Conservation (phyloP, 164 flowering plant species). For the Dillenia suffruticosa region DNA sequence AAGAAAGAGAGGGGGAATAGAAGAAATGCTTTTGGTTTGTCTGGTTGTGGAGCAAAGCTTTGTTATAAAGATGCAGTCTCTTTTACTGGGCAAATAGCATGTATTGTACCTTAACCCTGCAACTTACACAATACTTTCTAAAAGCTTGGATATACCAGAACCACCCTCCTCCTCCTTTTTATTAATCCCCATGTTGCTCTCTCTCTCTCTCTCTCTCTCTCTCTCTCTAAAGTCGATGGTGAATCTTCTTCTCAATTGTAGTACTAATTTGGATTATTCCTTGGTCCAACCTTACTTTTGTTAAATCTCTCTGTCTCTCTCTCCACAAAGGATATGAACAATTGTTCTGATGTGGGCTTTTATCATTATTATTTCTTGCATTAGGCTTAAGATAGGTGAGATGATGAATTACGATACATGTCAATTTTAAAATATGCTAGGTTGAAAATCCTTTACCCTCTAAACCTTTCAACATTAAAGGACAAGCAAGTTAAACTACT, state of each 20-base stretch:
- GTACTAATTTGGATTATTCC: no score
- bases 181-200: conserved; percentile 37
- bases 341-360: no score
- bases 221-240: neutral
- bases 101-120: conserved; percentile 53
- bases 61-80: conserved; percentile 28
- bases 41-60: conserved; percentile 35
- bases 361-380: no score
- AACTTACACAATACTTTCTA: conserved; percentile 49
- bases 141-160: conserved; percentile 60
- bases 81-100: conserved; percentile 62
- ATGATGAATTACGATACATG: no score
- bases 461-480: no score
- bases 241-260: no score
- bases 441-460: no score
- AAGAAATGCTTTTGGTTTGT: conserved; percentile 58
- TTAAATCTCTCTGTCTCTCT: conserved; percentile 8
- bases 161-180: conserved; percentile 28
- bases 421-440: no score
- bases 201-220: conserved; percentile 7
- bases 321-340: neutral
- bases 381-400: no score
- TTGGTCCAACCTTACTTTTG: neutral
- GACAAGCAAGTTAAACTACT: no score
- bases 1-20: conserved; percentile 10